Conservation (phyloP, 192 early-diverging fungal species). For the Helicostylum pulchrum region DNA sequence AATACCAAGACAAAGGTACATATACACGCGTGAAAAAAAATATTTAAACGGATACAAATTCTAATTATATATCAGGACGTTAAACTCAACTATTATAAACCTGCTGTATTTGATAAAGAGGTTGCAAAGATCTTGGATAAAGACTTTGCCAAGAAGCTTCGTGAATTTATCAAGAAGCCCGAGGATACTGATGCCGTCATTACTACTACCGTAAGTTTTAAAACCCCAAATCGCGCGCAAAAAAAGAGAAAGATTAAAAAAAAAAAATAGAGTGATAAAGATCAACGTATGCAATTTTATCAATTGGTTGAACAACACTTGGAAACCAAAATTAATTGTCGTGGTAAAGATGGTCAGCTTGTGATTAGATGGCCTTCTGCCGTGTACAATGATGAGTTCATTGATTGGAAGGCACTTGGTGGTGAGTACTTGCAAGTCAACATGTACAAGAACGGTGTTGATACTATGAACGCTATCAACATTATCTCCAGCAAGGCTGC, state of each 20-base stretch:
- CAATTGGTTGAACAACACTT: constrained; percentile 10
- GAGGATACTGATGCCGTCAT: constrained; percentile 20
- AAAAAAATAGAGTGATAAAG: constrained; percentile 9
- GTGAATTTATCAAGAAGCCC: constrained; percentile 27
- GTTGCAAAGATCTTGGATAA: constrained; percentile 18
- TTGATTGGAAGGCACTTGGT: constrained; percentile 26
- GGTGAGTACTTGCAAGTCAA: constrained; percentile 84
- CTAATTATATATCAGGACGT: no score
- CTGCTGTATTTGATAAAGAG: constrained; percentile 17
- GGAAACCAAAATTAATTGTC: constrained; percentile 5
- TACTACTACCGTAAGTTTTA: constrained; percentile 20
- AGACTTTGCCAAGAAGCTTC: constrained; percentile 16
- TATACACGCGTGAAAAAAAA: not conserved
- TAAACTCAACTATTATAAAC: not conserved
- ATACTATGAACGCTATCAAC: constrained; percentile 85
- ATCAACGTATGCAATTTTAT: constrained; percentile 12
- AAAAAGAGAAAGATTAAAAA: not conserved
- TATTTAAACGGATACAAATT: not conserved
- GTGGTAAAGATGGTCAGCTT: constrained; percentile 8
- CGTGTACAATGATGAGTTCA: constrained; percentile 6
- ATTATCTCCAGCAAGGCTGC: constrained; percentile 47
- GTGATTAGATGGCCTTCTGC: constrained; percentile 17
- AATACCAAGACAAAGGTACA: not conserved
- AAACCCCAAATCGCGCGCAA: no score
- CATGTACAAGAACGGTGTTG: constrained; percentile 90